Conservation (phyloP, 2,329 filamentous ascomycete genomes). For the Orbilia javanica region DNA sequence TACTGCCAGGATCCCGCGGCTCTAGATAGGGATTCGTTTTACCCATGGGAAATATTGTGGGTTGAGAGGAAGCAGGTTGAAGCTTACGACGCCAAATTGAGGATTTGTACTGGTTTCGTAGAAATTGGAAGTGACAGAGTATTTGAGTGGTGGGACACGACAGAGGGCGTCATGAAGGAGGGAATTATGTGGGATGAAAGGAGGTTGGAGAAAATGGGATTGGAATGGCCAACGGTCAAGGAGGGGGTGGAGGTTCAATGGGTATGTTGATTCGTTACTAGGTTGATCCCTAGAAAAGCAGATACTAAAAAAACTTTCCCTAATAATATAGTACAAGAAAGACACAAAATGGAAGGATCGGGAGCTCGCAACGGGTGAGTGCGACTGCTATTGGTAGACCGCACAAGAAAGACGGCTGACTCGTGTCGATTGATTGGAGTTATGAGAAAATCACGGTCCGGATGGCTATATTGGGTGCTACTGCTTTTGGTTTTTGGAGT, state of each 20-base stretch:
- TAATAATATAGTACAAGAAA: slow-evolving; percentile 27
- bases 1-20: slow-evolving; percentile 39
- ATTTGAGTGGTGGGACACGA: slow-evolving; percentile 23
- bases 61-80: neutral
- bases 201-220: slow-evolving; percentile 11
- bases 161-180: neutral
- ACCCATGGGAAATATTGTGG: slow-evolving; percentile 14
- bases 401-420: neutral
- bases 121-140: neutral
- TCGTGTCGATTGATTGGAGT: neutral
- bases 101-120: neutral
- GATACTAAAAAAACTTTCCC: no score
- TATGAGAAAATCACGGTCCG: neutral
- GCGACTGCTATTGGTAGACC: neutral
- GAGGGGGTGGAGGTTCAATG: neutral
- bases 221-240: slow-evolving; percentile 9
- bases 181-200: slow-evolving; percentile 28
- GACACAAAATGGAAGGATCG: slow-evolving; percentile 27
- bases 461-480: neutral
- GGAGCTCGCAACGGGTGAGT: slow-evolving; percentile 24
- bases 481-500: neutral
- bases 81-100: slow-evolving; percentile 8
- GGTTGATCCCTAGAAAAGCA: no score
- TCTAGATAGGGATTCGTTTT: slow-evolving; percentile 19
- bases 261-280: neutral